Base-by-base conservation (phyloP, 257 asterid species). In the Gentiana macrophylla region DNA sequence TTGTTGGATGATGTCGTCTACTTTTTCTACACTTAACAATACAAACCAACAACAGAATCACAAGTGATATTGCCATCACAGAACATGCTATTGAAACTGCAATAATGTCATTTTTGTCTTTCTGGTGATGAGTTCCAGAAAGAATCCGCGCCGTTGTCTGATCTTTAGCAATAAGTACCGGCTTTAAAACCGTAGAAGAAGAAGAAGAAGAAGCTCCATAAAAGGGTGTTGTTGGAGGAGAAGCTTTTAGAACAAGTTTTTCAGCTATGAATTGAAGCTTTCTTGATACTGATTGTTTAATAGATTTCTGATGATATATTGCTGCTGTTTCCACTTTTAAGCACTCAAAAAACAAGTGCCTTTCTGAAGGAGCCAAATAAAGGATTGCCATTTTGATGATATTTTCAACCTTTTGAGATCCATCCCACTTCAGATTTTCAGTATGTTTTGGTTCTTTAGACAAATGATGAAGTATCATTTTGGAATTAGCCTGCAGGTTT, bases 31-130 rank as follows among this genome's bases (percentile, higher is more conserved):
- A 58, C 2, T 54, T 75, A 43, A 67, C 43, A 60, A 76, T 73
- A 50, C 80, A 69, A 49, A 76, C 13, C 36, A 87, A 53, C 32
- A 75, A 55, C 60, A 91, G 50, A 50, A 77, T 73, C n/a, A 78
- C 44, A 53, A 83, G 60, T 47, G 72, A 63, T 66, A 85, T 50
- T 58, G 73, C 94, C 13, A 73, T 80, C 70, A 77, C 65, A 4
- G 70, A 36, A 56, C 78, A 59, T 43, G 80, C 66, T 59, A 75
- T 71, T 41, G 64, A 59, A 56, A 78, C 78, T 50, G 67, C 81
- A 53, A 67, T 36, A 11, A 74, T 33, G 73, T 73, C 64, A 60
- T 60, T 70, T 15, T 1, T 45, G 12, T 62, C 62, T 5, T 58
- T 58, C 4, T 52, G 44, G 24, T 60, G 50, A 11, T 60, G 67